phyloP scores from a whole-genome alignment of 371 early-diverging fungal genomes.

The Choanephora cucurbitarum region DNA sequence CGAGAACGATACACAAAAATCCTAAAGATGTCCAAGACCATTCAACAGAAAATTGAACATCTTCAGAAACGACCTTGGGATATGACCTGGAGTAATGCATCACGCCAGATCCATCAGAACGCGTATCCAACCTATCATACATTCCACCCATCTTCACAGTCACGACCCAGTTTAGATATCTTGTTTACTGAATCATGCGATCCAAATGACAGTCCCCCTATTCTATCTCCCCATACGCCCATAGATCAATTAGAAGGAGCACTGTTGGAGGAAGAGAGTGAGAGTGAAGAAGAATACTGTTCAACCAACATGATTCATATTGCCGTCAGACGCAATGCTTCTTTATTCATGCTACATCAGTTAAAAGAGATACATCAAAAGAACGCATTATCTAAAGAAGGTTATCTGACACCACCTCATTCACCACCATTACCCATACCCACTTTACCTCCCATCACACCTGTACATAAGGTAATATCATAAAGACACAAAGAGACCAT shows the following conservation, averaged over 20 bases:
- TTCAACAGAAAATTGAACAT: slow-evolving; percentile 18
- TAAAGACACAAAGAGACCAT: not conserved
- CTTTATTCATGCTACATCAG: slow-evolving; percentile 17
- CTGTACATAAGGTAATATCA: slow-evolving; percentile 22
- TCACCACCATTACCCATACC: slow-evolving; percentile 10
- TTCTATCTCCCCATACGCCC: not conserved
- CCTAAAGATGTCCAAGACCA: slow-evolving; percentile 22
- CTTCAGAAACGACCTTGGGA: slow-evolving; percentile 4
- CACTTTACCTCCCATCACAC: slow-evolving; percentile 11
- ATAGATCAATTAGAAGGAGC: not conserved
- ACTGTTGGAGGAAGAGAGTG: not conserved
- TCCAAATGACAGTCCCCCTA: not conserved
- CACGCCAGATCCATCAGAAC: no score
- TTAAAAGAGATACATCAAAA: slow-evolving; percentile 7
- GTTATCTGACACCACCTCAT: slow-evolving; percentile 15
- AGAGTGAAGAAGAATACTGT: slow-evolving; percentile 3
- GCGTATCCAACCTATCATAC: no score
- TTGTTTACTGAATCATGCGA: no score
- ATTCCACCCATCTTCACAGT: no score
- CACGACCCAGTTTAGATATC: no score
- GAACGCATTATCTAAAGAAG: not conserved
- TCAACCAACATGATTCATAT: slow-evolving; percentile 16
- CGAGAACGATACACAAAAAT: slow-evolving; percentile 23
- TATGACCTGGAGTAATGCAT: not conserved
- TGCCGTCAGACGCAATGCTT: slow-evolving; percentile 21